Base-by-base conservation (phyloP, 768 basidiomycete genomes). In the Lentinula sp. region DNA sequence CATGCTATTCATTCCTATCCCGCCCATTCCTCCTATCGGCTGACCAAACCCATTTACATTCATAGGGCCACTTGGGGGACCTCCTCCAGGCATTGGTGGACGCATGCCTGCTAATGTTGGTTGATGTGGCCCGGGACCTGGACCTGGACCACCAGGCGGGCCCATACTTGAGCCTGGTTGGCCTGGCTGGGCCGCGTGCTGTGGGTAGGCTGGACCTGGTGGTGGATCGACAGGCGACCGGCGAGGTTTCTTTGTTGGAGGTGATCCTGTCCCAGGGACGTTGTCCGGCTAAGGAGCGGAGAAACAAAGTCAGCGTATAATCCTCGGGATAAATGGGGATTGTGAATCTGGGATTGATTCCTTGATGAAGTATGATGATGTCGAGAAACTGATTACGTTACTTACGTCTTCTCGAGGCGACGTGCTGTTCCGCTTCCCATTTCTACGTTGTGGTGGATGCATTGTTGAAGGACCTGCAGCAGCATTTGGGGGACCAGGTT, bases 341-440 rank as follows among this genome's bases (percentile, higher is more conserved):
- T 55, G 1, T 18, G n/a, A 10, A 39, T n/a, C 51, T 13, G 37
- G n/a, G n/a, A 54, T n/a, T 55, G 32, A 36, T 20, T 52, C 48
- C 61, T 32, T 54, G 64, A 35, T 51, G 60, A 39, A 45, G n/a
- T 16, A 59, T 58, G 45, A 37, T 53, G 42, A 43, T 58, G 52
- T 1, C 50, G n/a, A 53, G 58, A 43, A 61, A 46, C 35, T 18
- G 20, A 28, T 49, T 60, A 64, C 60, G 63, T 64, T 64, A 85
- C 85, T 64, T 65, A 85, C 85, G 67, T 86, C 85, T 71, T 85
- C 85, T 39, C 78, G 80, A 6, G 85, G 85, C 6, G 85, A 85
- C 10, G 83, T 86, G 68, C 84, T 86, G 64, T 73, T 84, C 64
- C 85, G 78, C 65, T 86, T 85, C 20, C 71, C 73, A 59, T 51